These are phyloP conservation scores for Dipodascus geniculatus DNA, from an alignment of 805 yeast genomes.

Conservation along the genomic window DNA sequence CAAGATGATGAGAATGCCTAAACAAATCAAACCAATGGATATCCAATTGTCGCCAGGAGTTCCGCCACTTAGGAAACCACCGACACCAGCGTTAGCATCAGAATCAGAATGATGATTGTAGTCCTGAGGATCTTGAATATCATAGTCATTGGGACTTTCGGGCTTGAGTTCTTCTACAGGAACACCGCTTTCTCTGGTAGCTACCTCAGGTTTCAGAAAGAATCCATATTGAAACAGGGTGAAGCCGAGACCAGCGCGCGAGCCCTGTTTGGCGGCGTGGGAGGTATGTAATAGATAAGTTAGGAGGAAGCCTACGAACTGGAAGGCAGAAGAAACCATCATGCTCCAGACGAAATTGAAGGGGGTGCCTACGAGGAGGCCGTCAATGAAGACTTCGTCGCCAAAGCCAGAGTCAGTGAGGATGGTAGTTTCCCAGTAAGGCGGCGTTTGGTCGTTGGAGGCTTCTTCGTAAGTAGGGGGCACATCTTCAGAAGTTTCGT, in stretches of 20 bases:
- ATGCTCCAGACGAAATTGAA: conserved; percentile 84
- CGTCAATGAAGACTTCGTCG: conserved; percentile 90
- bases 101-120: conserved; percentile 17
- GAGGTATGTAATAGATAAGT: conserved; percentile 90
- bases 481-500: conserved; percentile 33
- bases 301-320: conserved; percentile 82
- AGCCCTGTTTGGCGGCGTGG: conserved; percentile 94
- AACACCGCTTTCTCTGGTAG: conserved; percentile 16
- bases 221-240: conserved; percentile 67
- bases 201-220: conserved; percentile 37
- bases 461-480: conserved; percentile 94
- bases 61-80: conserved; percentile 6
- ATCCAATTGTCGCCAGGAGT: conserved; percentile 28
- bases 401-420: conserved; percentile 53
- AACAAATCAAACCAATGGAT: conserved; percentile 49
- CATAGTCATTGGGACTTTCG: conserved; percentile 39
- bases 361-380: conserved; percentile 89
- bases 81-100: conserved; percentile 13
- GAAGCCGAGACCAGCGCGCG: conserved; percentile 82
- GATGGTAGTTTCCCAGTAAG: conserved; percentile 89
- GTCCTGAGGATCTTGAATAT: conserved; percentile 11
- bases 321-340: conserved; percentile 82
- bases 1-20: conserved; percentile 54
- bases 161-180: conserved; percentile 36
- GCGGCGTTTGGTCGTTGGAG: conserved; percentile 86